phyloP scores from a whole-genome alignment of 1,284 basidiomycete genomes.

The Ceraceosorus guamensis region DNA sequence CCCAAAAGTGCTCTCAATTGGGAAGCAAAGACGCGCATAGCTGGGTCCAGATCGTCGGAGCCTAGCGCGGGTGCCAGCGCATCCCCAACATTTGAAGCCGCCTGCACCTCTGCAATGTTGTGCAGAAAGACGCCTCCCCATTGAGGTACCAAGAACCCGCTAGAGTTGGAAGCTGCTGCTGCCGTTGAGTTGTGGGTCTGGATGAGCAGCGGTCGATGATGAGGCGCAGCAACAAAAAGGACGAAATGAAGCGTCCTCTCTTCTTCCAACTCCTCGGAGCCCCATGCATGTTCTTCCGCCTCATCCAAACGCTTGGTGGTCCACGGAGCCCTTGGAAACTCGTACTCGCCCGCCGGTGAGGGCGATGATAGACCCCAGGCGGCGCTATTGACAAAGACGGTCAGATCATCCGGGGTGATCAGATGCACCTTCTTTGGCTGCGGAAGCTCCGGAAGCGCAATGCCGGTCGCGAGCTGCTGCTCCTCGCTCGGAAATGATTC shows the following conservation, averaged over 20 bases:
- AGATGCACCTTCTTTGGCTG: constrained; percentile 7
- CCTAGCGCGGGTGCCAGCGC: constrained; percentile 8
- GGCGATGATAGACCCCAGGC: constrained; percentile 68
- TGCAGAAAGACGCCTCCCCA: constrained; percentile 84
- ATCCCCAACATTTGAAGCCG: too few relatives aligned
- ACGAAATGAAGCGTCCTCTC: constrained; percentile 66
- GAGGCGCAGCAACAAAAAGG: constrained; percentile 71
- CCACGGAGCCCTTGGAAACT: background rate
- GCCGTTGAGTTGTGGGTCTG: constrained; percentile 6
- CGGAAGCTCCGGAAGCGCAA: background rate
- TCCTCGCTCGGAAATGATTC: background rate
- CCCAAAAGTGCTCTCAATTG: constrained; percentile 75
- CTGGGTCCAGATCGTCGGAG: constrained; percentile 52
- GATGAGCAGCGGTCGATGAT: constrained; percentile 65
- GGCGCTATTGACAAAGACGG: constrained; percentile 81
- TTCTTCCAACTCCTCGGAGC: constrained; percentile 13
- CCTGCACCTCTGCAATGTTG: constrained; percentile 54
- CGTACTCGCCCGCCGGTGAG: background rate
- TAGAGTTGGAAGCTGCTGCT: constrained; percentile 9
- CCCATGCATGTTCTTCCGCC: too few relatives aligned
- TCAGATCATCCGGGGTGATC: constrained; percentile 36
- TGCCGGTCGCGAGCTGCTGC: background rate
- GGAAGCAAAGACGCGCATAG: constrained; percentile 65
- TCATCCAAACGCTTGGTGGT: background rate
- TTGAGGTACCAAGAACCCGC: constrained; percentile 81